These are phyloP conservation scores for Halenospora varia DNA, from an alignment of 495 filamentous ascomycete species.

Conservation along the genomic window DNA sequence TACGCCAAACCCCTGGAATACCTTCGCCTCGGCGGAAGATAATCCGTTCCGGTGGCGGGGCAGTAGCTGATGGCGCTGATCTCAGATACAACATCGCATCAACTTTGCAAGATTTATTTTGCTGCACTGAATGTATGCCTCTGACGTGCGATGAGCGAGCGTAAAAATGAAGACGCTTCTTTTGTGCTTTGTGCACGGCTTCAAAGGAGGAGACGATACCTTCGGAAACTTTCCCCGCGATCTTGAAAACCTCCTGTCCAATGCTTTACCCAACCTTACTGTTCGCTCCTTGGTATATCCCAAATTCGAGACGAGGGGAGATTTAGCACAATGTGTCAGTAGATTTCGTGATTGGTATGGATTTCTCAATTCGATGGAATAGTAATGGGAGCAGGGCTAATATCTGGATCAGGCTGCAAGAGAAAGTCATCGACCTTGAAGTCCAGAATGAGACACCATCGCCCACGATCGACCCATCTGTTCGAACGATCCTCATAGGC, in stretches of 20 bases:
- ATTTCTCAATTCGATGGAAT: not conserved
- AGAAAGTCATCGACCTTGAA: slow-evolving; percentile 88
- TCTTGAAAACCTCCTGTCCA: slow-evolving; percentile 63
- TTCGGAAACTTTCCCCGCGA: slow-evolving; percentile 76
- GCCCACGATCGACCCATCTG: slow-evolving; percentile 84
- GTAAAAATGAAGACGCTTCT: slow-evolving; percentile 87
- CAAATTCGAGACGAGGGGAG: slow-evolving; percentile 87
- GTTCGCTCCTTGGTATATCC: slow-evolving; percentile 76
- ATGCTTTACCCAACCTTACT: slow-evolving; percentile 68
- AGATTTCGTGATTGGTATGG: slow-evolving; percentile 81
- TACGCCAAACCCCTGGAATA: no score
- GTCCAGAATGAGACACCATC: slow-evolving; percentile 76
- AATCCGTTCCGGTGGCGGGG: no score
- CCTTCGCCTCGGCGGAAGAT: no score
- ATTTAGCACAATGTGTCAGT: slow-evolving; percentile 73
- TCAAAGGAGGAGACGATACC: slow-evolving; percentile 92
- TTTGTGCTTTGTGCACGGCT: slow-evolving; percentile 93
- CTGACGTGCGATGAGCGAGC: slow-evolving; percentile 4
- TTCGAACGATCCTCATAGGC: slow-evolving; percentile 79
- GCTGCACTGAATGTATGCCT: no score
- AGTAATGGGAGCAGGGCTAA: not conserved
- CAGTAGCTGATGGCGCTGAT: no score
- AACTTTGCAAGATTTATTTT: no score
- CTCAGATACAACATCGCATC: no score
- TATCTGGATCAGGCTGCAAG: slow-evolving; percentile 60